These are phyloP conservation scores for Curvularia hawaiiensis DNA, from an alignment of 2,329 filamentous ascomycete species.

Conservation along the genomic window DNA sequence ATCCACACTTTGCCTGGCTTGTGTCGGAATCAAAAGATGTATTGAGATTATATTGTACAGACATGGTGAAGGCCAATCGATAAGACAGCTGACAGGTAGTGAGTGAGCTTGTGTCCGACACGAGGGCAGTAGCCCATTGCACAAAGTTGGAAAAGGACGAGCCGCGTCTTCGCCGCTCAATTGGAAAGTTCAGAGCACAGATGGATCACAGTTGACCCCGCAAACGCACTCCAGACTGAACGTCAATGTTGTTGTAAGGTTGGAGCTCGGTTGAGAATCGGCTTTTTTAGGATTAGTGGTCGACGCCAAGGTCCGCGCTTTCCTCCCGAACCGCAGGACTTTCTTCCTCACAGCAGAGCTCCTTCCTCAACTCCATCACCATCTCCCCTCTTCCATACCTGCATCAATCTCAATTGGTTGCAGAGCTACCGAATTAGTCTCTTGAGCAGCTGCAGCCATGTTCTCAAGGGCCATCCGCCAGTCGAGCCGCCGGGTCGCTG, in stretches of 20 bases:
- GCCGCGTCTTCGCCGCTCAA: not conserved
- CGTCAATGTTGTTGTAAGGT: constrained; percentile 3
- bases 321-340: constrained; percentile 39
- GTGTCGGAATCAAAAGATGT: too few relatives aligned
- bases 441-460: constrained; percentile 67
- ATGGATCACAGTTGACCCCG: too few relatives aligned
- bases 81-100: too few relatives aligned
- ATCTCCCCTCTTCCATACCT: constrained; percentile 48
- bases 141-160: too few relatives aligned
- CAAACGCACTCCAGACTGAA: not conserved
- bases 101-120: too few relatives aligned
- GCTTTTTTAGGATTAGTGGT: constrained; percentile 29
- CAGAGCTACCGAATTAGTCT: constrained; percentile 49
- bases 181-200: not conserved
- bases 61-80: too few relatives aligned
- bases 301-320: constrained; percentile 31
- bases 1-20: too few relatives aligned
- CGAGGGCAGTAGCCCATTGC: too few relatives aligned
- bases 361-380: constrained; percentile 46
- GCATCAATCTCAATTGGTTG: constrained; percentile 53
- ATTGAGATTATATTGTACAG: too few relatives aligned
- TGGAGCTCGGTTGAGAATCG: constrained; percentile 17
- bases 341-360: constrained; percentile 39
- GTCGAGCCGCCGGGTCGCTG: constrained; percentile 92
- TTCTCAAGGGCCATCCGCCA: constrained; percentile 98